These are phyloP conservation scores for Boletus barrowsii DNA, from an alignment of 768 basidiomycete species.

Conservation along the genomic window DNA sequence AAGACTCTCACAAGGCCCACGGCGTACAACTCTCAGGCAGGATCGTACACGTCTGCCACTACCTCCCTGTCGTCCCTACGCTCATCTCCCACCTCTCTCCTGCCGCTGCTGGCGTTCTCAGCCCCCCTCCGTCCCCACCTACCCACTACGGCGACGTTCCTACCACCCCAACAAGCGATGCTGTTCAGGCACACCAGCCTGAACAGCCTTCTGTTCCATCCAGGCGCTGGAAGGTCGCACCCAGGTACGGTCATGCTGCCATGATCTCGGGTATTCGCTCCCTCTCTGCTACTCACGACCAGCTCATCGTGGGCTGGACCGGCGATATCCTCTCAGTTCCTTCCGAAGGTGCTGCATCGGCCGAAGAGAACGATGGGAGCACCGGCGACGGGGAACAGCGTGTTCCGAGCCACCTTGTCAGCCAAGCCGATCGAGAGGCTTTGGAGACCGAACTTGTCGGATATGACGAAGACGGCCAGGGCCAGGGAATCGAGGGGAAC, in stretches of 20 bases:
- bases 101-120: conserved; percentile 48
- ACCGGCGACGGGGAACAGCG: conserved; percentile 27
- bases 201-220: conserved; percentile 16
- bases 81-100: conserved; percentile 41
- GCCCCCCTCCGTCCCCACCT: conserved; percentile 80
- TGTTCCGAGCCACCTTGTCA: conserved; percentile 51
- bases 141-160: conserved; percentile 49
- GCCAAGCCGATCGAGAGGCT: conserved; percentile 58
- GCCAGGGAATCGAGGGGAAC: conserved; percentile 47
- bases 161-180: conserved; percentile 28
- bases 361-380: conserved; percentile 19
- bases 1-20: conserved; percentile 65
- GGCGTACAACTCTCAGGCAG: conserved; percentile 79
- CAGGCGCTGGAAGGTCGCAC: conserved; percentile 67
- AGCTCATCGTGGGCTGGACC: conserved; percentile 91
- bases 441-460: conserved; percentile 62
- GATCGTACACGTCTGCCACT: conserved; percentile 89
- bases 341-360: conserved; percentile 30
- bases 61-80: conserved; percentile 75
- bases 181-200: background rate
- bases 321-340: conserved; percentile 70
- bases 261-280: conserved; percentile 93
- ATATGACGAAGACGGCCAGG: conserved; percentile 41
- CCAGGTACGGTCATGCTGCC: conserved; percentile 87
- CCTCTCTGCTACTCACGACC: conserved; percentile 79